Percentiles rank a stretch among this genome's conserved stretches.
phyloP scores from a whole-genome alignment of 2,329 filamentous ascomycete species.

The Trichothecium roseum region DNA sequence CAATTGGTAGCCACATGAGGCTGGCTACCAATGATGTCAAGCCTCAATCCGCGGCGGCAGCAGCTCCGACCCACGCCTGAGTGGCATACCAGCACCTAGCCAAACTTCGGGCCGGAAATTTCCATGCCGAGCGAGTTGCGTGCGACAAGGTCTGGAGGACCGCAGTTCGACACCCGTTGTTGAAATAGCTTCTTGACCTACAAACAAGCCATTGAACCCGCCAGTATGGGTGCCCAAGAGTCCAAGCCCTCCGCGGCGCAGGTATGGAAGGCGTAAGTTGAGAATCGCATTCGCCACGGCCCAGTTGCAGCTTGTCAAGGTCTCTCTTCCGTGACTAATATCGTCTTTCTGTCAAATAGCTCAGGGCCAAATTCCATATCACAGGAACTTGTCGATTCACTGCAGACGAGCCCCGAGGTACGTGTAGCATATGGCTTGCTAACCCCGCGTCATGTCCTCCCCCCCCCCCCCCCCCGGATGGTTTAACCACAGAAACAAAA shows the following conservation, averaged over 20 bases:
- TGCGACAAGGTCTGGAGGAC: too few relatives aligned
- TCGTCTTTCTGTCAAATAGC: slow-evolving; percentile 17
- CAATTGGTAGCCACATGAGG: too few relatives aligned
- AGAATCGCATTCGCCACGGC: slow-evolving; percentile 3
- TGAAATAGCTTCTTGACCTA: slow-evolving; percentile 2
- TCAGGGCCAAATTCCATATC: slow-evolving; percentile 51
- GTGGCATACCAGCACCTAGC: too few relatives aligned
- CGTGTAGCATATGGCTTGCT: slow-evolving; percentile 10
- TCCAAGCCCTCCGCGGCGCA: slow-evolving; percentile 38
- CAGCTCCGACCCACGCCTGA: too few relatives aligned
- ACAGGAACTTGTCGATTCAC: slow-evolving; percentile 67
- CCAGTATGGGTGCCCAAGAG: slow-evolving; percentile 45
- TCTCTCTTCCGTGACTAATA: slow-evolving; percentile 1
- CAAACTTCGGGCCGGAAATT: too few relatives aligned
- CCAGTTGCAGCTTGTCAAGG: neutral
- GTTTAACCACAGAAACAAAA: neutral
- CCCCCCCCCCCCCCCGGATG: neutral
- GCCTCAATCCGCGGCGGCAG: too few relatives aligned
- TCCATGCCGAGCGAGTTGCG: too few relatives aligned
- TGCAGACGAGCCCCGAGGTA: slow-evolving; percentile 83
- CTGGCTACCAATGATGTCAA: too few relatives aligned
- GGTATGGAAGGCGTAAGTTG: slow-evolving; percentile 46
- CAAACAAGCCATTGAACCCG: slow-evolving; percentile 24
- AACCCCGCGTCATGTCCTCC: neutral
- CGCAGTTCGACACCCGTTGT: too few relatives aligned